phyloP scores from a whole-genome alignment of 805 yeast genomes.

The Candida arabinofermentans region DNA sequence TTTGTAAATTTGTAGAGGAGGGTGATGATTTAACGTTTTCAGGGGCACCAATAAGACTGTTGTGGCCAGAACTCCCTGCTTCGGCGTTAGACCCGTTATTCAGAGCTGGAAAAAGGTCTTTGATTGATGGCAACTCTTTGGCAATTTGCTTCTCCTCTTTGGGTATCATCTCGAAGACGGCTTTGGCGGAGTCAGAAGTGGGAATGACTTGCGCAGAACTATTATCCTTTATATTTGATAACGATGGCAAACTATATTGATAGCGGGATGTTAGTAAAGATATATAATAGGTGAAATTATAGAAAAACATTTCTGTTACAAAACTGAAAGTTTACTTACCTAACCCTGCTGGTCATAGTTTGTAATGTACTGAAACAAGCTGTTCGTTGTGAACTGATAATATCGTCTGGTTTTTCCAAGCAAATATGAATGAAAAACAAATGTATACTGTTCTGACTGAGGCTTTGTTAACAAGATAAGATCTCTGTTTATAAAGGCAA shows the following conservation, averaged over 20 bases:
- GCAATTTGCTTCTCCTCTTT: not conserved
- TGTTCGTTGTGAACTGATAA: not conserved
- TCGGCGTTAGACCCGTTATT: slow-evolving; percentile 2
- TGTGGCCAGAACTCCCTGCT: not conserved
- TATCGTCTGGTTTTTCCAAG: too few species aligned
- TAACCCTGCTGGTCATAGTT: slow-evolving; percentile 2
- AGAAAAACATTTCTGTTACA: too few species aligned
- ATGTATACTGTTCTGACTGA: too few species aligned
- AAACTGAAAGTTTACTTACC: slow-evolving; percentile 1
- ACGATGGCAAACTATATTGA: slow-evolving; percentile 1
- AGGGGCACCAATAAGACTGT: not conserved
- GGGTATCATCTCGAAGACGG: not conserved
- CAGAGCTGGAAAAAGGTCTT: slow-evolving; percentile 20
- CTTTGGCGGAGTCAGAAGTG: not conserved
- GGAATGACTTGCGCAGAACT: too few species aligned
- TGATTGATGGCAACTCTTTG: slow-evolving; percentile 22
- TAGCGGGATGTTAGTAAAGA: not conserved
- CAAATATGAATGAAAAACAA: too few species aligned
- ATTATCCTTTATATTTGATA: not conserved
- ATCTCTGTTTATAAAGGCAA: too few species aligned
- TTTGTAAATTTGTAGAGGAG: slow-evolving; percentile 2
- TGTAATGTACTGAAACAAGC: too few species aligned
- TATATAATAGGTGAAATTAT: too few species aligned
- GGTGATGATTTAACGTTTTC: not conserved
- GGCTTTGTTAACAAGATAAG: too few species aligned